Conservation (phyloP, 78 protist species). For the Planoprotostelium fungivorum region DNA sequence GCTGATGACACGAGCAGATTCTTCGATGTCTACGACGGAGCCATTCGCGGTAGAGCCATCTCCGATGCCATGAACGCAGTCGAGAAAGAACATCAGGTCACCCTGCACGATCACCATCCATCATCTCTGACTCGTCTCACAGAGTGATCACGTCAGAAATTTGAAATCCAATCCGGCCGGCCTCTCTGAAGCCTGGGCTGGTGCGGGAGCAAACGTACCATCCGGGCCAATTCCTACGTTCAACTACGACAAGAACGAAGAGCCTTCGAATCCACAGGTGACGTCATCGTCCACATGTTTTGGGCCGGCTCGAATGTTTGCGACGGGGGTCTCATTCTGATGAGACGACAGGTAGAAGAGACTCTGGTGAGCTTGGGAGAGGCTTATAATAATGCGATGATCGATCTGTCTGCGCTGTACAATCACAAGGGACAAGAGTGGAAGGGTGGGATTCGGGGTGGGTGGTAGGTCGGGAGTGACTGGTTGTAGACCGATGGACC, state of each 20-base stretch:
- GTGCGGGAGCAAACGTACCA: background rate
- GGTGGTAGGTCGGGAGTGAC: no score
- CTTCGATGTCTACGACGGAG: background rate
- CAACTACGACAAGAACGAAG: background rate
- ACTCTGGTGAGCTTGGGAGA: background rate
- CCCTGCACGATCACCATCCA: no score
- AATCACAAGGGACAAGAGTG: background rate
- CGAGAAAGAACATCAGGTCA: background rate
- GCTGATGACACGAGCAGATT: no score
- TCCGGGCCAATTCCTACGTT: background rate
- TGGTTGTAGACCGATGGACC: background rate
- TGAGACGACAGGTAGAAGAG: background rate
- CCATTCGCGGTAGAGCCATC: background rate
- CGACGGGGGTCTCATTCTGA: no score
- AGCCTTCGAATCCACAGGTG: background rate
- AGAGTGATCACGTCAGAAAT: background rate
- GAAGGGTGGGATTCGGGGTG: background rate
- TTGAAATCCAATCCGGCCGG: background rate
- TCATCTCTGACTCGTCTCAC: no score
- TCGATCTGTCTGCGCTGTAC: background rate
- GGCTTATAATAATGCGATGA: background rate
- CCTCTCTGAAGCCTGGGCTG: background rate
- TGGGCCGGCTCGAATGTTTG: no score
- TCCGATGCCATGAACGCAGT: background rate
- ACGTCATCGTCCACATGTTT: no score